These are phyloP conservation scores for Clonostachys sp. DNA, from an alignment of 2,329 filamentous ascomycete species.

Conservation along the genomic window DNA sequence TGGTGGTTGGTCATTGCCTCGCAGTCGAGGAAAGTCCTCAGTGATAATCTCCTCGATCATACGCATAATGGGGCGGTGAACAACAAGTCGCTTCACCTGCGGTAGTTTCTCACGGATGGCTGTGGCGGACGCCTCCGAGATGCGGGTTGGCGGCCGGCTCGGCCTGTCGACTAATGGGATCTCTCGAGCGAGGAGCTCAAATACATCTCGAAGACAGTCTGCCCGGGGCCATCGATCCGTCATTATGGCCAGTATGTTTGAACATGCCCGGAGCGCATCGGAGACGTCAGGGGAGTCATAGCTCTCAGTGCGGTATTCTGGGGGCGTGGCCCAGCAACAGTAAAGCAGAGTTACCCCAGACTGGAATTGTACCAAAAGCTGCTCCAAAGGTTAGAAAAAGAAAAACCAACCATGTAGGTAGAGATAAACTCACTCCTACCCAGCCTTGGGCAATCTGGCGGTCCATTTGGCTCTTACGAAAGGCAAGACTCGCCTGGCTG, in stretches of 20 bases:
- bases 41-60: conserved; percentile 7
- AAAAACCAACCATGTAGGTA: not conserved
- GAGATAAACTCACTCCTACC: conserved; percentile 10
- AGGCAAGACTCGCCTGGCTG: conserved; percentile 17
- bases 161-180: conserved; percentile 7
- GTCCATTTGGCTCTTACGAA: conserved; percentile 19
- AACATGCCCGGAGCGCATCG: conserved; percentile 26
- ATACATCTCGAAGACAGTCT: conserved; percentile 23
- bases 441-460: conserved; percentile 15
- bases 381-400: not conserved
- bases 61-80: conserved; percentile 4
- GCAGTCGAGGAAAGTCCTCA: conserved; percentile 5
- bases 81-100: conserved; percentile 4
- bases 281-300: conserved; percentile 19
- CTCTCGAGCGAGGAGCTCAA: conserved; percentile 21
- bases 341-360: conserved; percentile 26
- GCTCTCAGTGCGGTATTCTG: conserved; percentile 15
- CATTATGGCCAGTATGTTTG: conserved; percentile 24
- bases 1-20: conserved; percentile 1
- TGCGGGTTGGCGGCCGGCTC: conserved; percentile 3
- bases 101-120: conserved; percentile 7
- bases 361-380: conserved; percentile 21
- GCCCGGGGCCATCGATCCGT: conserved; percentile 26
- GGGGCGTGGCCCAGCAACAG: conserved; percentile 26
- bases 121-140: conserved; percentile 1